A percentile compares a stretch with the other conserved stretches of the same genome.
Evolutionary conservation across 768 basidiomycete genomes (phyloP).

Genomic region (Gymnopilus dilepis): DNA sequence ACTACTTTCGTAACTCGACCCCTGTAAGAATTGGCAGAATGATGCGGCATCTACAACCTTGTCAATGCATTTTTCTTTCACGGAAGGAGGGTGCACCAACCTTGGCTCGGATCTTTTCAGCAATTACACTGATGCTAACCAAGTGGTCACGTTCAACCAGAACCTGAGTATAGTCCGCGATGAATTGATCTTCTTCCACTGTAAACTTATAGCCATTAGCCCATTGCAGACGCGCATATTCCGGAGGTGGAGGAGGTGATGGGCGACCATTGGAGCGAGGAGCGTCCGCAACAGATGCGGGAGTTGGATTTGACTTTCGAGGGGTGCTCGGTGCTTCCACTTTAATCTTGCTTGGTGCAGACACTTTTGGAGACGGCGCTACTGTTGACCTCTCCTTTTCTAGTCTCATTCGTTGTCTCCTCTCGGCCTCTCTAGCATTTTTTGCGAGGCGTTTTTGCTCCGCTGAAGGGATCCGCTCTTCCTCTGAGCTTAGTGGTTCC

Average conservation of each 20-base stretch:
- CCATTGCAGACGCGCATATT: conserved; percentile 24
- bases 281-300: not conserved
- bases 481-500: conserved; percentile 18
- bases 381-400: not conserved
- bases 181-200: conserved; percentile 54
- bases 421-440: conserved; percentile 15
- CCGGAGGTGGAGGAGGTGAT: conserved; percentile 55
- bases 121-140: conserved; percentile 43
- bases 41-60: conserved; percentile 62
- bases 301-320: conserved; percentile 8
- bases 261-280: conserved; percentile 15
- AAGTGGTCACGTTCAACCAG: conserved; percentile 54
- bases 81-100: conserved; percentile 33
- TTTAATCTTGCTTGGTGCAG: not conserved
- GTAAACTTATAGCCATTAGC: conserved; percentile 51
- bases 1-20: conserved; percentile 39
- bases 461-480: conserved; percentile 9
- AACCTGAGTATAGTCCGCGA: conserved; percentile 46
- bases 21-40: conserved; percentile 56
- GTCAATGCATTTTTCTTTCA: conserved; percentile 8
- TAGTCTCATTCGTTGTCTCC: conserved; percentile 4
- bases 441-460: conserved; percentile 1
- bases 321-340: not conserved
- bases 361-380: not conserved
- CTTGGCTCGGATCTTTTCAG: conserved; percentile 48